Evolutionary conservation across 2,329 filamentous ascomycete species (phyloP).

Genomic region (Uncinocarpus reesii): DNA sequence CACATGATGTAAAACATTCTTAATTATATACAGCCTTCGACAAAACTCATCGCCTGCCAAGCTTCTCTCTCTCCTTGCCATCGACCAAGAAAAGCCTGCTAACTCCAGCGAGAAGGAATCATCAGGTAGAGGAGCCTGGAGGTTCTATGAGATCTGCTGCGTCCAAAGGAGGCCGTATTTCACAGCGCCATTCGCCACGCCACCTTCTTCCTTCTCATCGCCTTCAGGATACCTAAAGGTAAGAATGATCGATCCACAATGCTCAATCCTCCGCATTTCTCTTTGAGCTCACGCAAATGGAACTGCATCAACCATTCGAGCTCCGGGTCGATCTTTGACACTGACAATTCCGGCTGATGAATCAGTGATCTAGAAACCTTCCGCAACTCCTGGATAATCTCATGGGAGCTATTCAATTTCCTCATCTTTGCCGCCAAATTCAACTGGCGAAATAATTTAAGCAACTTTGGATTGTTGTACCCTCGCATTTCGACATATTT

Average conservation of each 20-base stretch:
- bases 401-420: constrained; percentile 4
- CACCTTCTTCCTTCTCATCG: constrained; percentile 35
- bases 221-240: constrained; percentile 31
- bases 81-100: too few species aligned
- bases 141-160: too few species aligned
- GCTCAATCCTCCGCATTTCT: constrained; percentile 29
- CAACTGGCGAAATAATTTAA: constrained; percentile 21
- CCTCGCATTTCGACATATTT: constrained; percentile 30
- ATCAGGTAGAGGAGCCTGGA: too few species aligned
- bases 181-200: constrained; percentile 36
- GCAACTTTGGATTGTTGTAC: constrained; percentile 16
- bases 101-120: too few species aligned
- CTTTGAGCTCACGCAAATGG: constrained; percentile 28
- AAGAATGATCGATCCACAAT: constrained; percentile 35
- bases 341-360: constrained; percentile 18
- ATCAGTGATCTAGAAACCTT: neutral
- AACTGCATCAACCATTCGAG: constrained; percentile 31
- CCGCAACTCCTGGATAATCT: too few species aligned
- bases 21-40: too few species aligned
- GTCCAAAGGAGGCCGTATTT: neutral
- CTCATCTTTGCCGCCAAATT: constrained; percentile 21
- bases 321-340: constrained; percentile 19
- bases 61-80: too few species aligned
- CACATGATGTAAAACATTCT: too few species aligned
- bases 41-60: too few species aligned